Conservation (phyloP, 2,329 filamentous ascomycete species). For the Botrytis byssoidea region DNA sequence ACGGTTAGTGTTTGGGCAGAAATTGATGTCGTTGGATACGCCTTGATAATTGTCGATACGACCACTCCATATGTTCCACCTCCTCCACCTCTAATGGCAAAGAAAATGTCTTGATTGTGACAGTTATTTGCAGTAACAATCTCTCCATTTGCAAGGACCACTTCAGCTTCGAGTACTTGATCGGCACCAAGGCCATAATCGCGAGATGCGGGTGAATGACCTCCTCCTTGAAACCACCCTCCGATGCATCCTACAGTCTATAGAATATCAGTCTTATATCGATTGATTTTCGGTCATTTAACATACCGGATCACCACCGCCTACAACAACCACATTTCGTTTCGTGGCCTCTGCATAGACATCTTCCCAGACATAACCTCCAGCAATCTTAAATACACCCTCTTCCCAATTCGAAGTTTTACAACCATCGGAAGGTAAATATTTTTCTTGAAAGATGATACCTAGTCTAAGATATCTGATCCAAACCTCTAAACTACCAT, state of each 20-base stretch:
- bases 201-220: conserved; percentile 43
- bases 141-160: conserved; percentile 27
- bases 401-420: conserved; percentile 37
- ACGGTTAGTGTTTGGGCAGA: conserved; percentile 33
- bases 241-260: conserved; percentile 39
- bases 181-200: conserved; percentile 47
- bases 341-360: conserved; percentile 38
- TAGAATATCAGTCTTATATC: conserved; percentile 24
- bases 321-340: conserved; percentile 41
- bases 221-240: conserved; percentile 45
- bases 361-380: conserved; percentile 40
- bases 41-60: conserved; percentile 44
- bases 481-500: conserved; percentile 45
- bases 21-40: conserved; percentile 40
- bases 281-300: conserved; percentile 16
- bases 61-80: conserved; percentile 41
- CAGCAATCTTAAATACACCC: conserved; percentile 41
- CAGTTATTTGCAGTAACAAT: conserved; percentile 34
- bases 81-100: conserved; percentile 40
- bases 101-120: conserved; percentile 39
- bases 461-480: conserved; percentile 45
- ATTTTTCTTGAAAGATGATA: conserved; percentile 29
- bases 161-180: conserved; percentile 43
- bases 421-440: conserved; percentile 31
- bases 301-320: conserved; percentile 37